Evolutionary conservation across 306 rosid genomes (phyloP).

Genomic region (Cercis canadensis): DNA sequence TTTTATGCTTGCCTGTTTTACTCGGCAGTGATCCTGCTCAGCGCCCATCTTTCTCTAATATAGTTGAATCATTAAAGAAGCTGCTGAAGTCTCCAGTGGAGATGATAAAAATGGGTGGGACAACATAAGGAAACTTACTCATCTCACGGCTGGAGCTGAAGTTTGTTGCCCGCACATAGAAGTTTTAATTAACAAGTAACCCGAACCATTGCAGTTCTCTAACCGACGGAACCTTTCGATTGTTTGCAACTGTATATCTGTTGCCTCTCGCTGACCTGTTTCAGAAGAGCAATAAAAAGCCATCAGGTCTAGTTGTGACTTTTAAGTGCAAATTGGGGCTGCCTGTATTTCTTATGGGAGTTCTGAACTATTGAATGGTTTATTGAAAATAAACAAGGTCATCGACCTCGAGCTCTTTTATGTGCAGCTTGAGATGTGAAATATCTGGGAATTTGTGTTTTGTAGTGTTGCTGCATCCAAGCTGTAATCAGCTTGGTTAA

Average conservation of each 20-base stretch:
- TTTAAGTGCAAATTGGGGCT: slow-evolving; percentile 15
- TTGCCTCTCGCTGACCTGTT: slow-evolving; percentile 41
- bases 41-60: slow-evolving; percentile 72
- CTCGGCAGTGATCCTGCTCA: slow-evolving; percentile 72
- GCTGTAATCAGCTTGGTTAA: slow-evolving; percentile 3
- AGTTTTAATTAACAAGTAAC: slow-evolving; percentile 40
- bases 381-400: slow-evolving; percentile 18
- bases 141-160: background rate
- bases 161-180: slow-evolving; percentile 28
- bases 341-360: slow-evolving; percentile 8
- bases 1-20: slow-evolving; percentile 38
- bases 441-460: background rate
- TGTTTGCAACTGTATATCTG: slow-evolving; percentile 44
- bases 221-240: slow-evolving; percentile 38
- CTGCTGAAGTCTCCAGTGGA: slow-evolving; percentile 80
- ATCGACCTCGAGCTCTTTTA: slow-evolving; percentile 21
- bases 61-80: slow-evolving; percentile 85
- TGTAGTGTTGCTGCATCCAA: background rate
- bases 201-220: background rate
- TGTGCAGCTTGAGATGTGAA: slow-evolving; percentile 15
- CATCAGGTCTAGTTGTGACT: no score
- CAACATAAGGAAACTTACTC: background rate
- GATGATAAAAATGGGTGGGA: slow-evolving; percentile 63
- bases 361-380: slow-evolving; percentile 16
- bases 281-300: no score